phyloP scores from a whole-genome alignment of 2,329 filamentous ascomycete genomes.

The Pseudogymnoascus sp. region DNA sequence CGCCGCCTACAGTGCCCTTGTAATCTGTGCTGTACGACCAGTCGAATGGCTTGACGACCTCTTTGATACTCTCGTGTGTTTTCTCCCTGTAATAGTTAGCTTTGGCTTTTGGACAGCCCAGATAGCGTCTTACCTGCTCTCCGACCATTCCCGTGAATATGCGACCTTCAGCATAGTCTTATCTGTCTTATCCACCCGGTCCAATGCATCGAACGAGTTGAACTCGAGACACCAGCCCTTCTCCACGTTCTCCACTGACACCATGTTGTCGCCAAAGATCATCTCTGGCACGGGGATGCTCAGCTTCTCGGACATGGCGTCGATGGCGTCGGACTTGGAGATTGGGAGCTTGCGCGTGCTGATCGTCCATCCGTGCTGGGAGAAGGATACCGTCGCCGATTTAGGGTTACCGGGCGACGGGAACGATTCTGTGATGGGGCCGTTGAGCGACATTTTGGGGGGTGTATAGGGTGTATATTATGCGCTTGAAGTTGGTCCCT shows the following conservation, averaged over 20 bases:
- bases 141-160: slow-evolving; percentile 80
- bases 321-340: slow-evolving; percentile 84
- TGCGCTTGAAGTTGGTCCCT: background rate
- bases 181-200: slow-evolving; percentile 90
- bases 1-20: slow-evolving; percentile 56
- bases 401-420: slow-evolving; percentile 45
- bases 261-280: slow-evolving; percentile 96
- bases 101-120: background rate
- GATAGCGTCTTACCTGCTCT: slow-evolving; percentile 32
- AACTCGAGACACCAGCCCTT: slow-evolving; percentile 77
- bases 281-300: slow-evolving; percentile 92
- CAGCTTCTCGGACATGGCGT: slow-evolving; percentile 70
- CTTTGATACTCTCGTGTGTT: slow-evolving; percentile 78
- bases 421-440: slow-evolving; percentile 45
- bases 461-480: background rate
- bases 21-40: slow-evolving; percentile 96
- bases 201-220: slow-evolving; percentile 79
- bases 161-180: slow-evolving; percentile 86
- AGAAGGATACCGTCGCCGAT: slow-evolving; percentile 50
- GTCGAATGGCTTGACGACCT: slow-evolving; percentile 93
- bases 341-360: slow-evolving; percentile 87
- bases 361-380: slow-evolving; percentile 65
- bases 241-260: slow-evolving; percentile 65
- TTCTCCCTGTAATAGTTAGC: slow-evolving; percentile 55
- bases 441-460: slow-evolving; percentile 29